A percentile compares a stretch with the other conserved stretches of the same genome.
Conservation (phyloP, 768 basidiomycete species). For the Neoboletus brunneissimus region DNA sequence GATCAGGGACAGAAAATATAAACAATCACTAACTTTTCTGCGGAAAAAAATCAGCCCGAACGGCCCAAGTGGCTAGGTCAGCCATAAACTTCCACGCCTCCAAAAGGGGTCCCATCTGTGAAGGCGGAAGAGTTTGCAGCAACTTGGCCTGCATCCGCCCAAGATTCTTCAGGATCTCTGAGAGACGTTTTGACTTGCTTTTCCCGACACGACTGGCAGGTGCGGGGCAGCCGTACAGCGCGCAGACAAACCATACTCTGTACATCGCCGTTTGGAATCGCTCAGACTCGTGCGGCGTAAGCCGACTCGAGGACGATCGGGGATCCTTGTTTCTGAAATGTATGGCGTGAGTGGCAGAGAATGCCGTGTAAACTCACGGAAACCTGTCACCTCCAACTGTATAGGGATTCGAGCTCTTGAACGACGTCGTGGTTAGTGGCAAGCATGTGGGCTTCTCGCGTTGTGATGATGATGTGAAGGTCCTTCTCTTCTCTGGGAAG, state of each 20-base stretch:
- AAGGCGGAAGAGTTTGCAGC: conserved; percentile 3
- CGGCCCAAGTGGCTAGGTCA: conserved; percentile 10
- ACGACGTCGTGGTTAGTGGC: conserved; percentile 17
- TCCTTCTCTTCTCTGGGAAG: conserved; percentile 13
- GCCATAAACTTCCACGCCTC: conserved; percentile 9
- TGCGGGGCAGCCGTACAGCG: conserved; percentile 12
- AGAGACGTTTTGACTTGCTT: conserved; percentile 9
- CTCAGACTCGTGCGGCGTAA: conserved; percentile 33
- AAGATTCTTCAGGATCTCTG: conserved; percentile 1
- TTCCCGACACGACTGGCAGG: conserved; percentile 7
- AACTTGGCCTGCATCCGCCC: conserved; percentile 3
- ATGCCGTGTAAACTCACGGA: background rate
- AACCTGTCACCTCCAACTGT: conserved; percentile 21
- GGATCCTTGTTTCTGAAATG: conserved; percentile 37
- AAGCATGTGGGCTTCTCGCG: conserved; percentile 14
- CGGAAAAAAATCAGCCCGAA: conserved; percentile 5
- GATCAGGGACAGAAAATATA: background rate
- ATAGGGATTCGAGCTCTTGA: conserved; percentile 13
- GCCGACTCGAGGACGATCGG: conserved; percentile 27
- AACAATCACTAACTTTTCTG: conserved; percentile 5
- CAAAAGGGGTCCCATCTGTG: background rate
- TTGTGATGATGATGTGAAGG: background rate
- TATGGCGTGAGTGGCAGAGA: conserved; percentile 1
- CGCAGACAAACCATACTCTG: conserved; percentile 25
- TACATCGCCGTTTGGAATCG: conserved; percentile 31